A percentile compares a stretch with the other conserved stretches of the same genome.
phyloP scores from a whole-genome alignment of 257 asterid species.

The Linderniella brevidens region DNA sequence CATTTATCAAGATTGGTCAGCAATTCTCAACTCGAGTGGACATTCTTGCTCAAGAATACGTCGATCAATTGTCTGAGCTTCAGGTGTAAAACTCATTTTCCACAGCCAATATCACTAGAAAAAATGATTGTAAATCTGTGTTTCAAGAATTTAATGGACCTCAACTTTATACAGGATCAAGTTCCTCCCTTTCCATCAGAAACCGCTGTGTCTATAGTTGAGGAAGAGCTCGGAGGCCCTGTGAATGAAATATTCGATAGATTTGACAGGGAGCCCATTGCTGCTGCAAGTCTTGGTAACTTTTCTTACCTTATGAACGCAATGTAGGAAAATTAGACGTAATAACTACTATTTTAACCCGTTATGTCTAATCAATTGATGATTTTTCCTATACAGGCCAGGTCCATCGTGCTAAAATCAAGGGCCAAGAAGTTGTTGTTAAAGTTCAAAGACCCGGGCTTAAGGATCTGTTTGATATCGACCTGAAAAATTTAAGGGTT shows the following conservation, averaged over 20 bases:
- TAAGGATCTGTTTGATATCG: slow-evolving; percentile 9
- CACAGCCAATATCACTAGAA: background rate
- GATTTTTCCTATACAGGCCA: slow-evolving; percentile 4
- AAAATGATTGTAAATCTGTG: too few species aligned
- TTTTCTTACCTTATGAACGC: background rate
- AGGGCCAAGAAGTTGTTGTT: slow-evolving; percentile 8
- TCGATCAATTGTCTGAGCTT: slow-evolving; percentile 93
- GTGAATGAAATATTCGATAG: slow-evolving; percentile 30
- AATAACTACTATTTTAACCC: background rate
- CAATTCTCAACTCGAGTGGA: slow-evolving; percentile 97
- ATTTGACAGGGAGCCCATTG: slow-evolving; percentile 56
- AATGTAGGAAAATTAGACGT: background rate
- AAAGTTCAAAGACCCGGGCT: slow-evolving; percentile 11
- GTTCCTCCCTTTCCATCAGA: slow-evolving; percentile 65
- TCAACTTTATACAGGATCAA: slow-evolving; percentile 33
- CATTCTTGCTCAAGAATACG: slow-evolving; percentile 96
- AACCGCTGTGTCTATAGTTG: slow-evolving; percentile 39
- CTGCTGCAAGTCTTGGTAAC: slow-evolving; percentile 71
- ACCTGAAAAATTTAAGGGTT: slow-evolving; percentile 10
- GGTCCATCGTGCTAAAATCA: slow-evolving; percentile 8
- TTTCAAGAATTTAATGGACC: too few species aligned
- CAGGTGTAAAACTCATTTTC: slow-evolving; percentile 37
- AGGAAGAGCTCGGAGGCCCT: slow-evolving; percentile 42
- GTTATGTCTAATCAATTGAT: background rate
- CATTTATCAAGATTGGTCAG: slow-evolving; percentile 95